Evolutionary conservation across 441 rosid genomes (phyloP), one percentile per base, ranked within the genome.

Genomic region (Populus hybrid): DNA sequence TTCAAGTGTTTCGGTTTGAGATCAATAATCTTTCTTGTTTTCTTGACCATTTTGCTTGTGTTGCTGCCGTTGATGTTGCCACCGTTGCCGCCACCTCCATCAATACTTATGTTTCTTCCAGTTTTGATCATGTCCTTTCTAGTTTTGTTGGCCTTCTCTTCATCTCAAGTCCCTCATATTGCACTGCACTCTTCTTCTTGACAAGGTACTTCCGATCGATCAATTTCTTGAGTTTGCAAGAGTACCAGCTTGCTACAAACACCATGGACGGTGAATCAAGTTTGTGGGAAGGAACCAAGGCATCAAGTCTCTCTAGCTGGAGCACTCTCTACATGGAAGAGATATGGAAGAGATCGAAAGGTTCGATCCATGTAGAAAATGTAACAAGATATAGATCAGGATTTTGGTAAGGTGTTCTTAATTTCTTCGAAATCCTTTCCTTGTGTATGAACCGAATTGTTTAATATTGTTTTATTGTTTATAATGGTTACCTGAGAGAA

Each of bases 71-170:
- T 72, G 72, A 14, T 85, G 65, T 74, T 82, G 69, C 84, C 87
- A 32, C 82, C 85, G 20, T 30, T 85, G 36, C 82, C 82, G 0
- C 82, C 87, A 6, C 87, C 85, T 21, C 87, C 87, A 0, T 26
- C 57, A 28, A 32, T 76, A 36, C 40, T 82, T 20, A 75, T 85
- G 26, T 6, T 70, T 21, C 21, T 79, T 35, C 87, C 87, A 2
- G 79, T 85, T 24, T 10, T 85, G 40, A 80, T 85, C 70, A 10
- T 85, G 79, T 23, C n/a, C 8, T 14, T 81, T 71, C 78, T 85
- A 16, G 6, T 78, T 3, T 10, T 76, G 3, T 38, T 78, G 61
- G 86, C 84, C 38, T 77, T 77, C 66, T 63, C 66, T 9, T 63
- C 66, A 10, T 63, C 66, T 21, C 66, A 63, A 23, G 23, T 63